A percentile compares a stretch with the other conserved stretches of the same genome.
phyloP scores from a whole-genome alignment of 1,284 basidiomycete genomes.

The Boletus hoseneyae region DNA sequence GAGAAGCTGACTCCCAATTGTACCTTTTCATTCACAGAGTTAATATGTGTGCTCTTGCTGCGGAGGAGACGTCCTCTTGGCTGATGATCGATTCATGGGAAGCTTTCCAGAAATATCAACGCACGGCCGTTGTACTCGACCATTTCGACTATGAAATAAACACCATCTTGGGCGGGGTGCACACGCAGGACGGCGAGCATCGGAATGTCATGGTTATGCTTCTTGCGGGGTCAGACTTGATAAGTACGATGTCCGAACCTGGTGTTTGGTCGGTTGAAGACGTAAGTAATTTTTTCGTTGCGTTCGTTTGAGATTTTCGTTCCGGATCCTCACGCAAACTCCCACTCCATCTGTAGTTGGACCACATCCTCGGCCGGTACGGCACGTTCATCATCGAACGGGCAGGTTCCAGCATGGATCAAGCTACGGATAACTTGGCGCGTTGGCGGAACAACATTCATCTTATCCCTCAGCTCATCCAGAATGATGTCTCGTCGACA shows the following conservation, averaged over 20 bases:
- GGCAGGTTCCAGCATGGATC: slow-evolving; percentile 88
- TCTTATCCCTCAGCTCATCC: slow-evolving; percentile 93
- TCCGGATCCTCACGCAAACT: slow-evolving; percentile 16
- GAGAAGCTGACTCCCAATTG: slow-evolving; percentile 17
- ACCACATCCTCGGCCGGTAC: slow-evolving; percentile 93
- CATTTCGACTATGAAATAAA: slow-evolving; percentile 96
- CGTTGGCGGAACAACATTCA: slow-evolving; percentile 89
- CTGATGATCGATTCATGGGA: slow-evolving; percentile 98
- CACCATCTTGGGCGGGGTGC: slow-evolving; percentile 68
- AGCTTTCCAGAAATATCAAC: slow-evolving; percentile 90
- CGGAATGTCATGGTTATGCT: slow-evolving; percentile 82
- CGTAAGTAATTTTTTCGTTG: slow-evolving; percentile 46
- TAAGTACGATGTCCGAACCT: slow-evolving; percentile 98
- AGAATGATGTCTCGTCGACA: slow-evolving; percentile 97
- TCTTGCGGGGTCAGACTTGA: slow-evolving; percentile 94
- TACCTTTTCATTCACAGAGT: slow-evolving; percentile 48
- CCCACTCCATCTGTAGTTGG: slow-evolving; percentile 53
- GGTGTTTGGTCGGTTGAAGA: slow-evolving; percentile 97
- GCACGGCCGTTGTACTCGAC: slow-evolving; percentile 93
- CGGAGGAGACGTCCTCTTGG: slow-evolving; percentile 76
- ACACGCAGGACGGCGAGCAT: slow-evolving; percentile 60
- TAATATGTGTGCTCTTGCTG: slow-evolving; percentile 84
- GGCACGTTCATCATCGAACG: slow-evolving; percentile 96
- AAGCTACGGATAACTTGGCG: slow-evolving; percentile 71
- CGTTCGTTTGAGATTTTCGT: slow-evolving; percentile 7